A percentile compares a stretch with the other conserved stretches of the same genome.
Evolutionary conservation across 1,284 basidiomycete species (phyloP).

Genomic region (Rhizoctonia solani): DNA sequence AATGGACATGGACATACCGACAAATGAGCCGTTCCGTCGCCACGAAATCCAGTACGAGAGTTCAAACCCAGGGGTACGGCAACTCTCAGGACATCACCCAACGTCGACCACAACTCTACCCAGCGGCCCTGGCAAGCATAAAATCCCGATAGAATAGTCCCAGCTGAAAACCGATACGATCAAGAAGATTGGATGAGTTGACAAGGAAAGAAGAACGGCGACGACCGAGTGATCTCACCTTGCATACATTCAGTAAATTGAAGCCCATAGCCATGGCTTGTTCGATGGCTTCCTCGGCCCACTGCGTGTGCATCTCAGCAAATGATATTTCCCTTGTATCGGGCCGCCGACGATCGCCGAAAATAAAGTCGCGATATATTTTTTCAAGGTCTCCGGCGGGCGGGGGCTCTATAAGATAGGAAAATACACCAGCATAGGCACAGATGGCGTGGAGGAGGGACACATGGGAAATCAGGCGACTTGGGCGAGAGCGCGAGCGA

Average conservation of each 20-base stretch:
- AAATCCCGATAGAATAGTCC: background rate
- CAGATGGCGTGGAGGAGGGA: background rate
- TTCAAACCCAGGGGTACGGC: background rate
- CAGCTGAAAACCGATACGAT: background rate
- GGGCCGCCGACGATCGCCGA: background rate
- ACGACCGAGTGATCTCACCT: no score
- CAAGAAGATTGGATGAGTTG: background rate
- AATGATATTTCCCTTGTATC: background rate
- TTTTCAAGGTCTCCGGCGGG: background rate
- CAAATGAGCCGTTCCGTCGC: background rate
- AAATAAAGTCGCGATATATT: background rate
- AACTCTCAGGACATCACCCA: background rate
- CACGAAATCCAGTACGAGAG: background rate
- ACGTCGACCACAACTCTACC: background rate
- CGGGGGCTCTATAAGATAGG: background rate
- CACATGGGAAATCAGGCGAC: conserved; percentile 15
- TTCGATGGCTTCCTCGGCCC: background rate
- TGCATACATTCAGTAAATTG: background rate
- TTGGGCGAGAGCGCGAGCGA: conserved; percentile 18
- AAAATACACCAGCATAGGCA: background rate
- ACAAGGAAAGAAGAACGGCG: background rate
- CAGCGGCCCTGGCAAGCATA: background rate
- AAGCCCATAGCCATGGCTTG: background rate
- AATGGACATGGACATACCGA: background rate
- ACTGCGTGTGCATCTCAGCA: background rate